These are phyloP conservation scores for Candida albicans DNA, from an alignment of 1,139 yeast genomes.

Conservation along the genomic window DNA sequence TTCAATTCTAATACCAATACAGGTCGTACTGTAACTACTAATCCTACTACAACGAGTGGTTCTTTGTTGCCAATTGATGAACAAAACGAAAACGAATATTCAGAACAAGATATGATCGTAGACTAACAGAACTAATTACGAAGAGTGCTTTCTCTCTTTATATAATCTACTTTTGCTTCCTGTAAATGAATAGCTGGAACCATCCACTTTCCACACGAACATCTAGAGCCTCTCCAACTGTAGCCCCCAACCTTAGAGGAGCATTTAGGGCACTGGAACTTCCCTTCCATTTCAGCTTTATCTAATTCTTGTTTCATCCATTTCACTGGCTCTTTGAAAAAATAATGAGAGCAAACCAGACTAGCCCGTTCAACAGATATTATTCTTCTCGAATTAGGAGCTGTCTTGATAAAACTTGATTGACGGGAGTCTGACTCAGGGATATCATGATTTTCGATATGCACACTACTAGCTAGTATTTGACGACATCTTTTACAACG, in stretches of 20 bases:
- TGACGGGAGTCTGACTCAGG: constrained; percentile 64
- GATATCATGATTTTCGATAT: constrained; percentile 59
- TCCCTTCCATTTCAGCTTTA: constrained; percentile 78
- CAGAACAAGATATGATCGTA: constrained; percentile 47
- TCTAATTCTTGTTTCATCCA: constrained; percentile 88
- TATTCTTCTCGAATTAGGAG: constrained; percentile 59
- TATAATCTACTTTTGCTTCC: constrained; percentile 75
- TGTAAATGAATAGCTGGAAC: constrained; percentile 87
- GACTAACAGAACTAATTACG: constrained; percentile 6
- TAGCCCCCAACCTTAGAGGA: constrained; percentile 82
- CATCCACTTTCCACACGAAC: constrained; percentile 96
- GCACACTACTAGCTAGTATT: constrained; percentile 46
- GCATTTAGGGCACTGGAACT: constrained; percentile 83
- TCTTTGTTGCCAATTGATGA: constrained; percentile 13
- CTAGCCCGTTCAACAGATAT: constrained; percentile 56
- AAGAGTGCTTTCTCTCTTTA: constrained; percentile 20
- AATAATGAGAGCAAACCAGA: constrained; percentile 71
- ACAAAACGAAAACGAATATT: constrained; percentile 19
- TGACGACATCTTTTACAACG: constrained; percentile 74
- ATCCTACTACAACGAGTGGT: constrained; percentile 21
- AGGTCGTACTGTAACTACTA: constrained; percentile 22
- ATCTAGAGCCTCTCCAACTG: constrained; percentile 92
- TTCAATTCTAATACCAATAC: constrained; percentile 16
- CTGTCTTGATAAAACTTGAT: constrained; percentile 60
- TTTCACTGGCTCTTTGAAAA: constrained; percentile 75